Evolutionary conservation across 2,329 filamentous ascomycete genomes (phyloP).

Genomic region (Cercospora brassicicola): DNA sequence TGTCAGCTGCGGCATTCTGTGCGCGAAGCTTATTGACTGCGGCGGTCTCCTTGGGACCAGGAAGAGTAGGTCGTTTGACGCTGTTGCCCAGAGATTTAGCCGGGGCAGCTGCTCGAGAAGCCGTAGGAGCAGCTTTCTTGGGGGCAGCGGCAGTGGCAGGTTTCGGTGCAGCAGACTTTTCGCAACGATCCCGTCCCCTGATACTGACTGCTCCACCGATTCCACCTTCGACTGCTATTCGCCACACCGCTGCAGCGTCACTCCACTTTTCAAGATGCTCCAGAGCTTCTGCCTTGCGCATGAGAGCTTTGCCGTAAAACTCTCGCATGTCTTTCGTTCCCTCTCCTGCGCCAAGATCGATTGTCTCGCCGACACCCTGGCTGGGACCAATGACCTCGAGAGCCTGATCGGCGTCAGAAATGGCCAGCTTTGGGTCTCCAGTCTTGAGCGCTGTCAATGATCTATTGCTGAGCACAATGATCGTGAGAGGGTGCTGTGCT

Average conservation of each 20-base stretch:
- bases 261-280: slow-evolving; percentile 94
- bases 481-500: slow-evolving; percentile 73
- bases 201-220: slow-evolving; percentile 82
- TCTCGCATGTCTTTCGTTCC: slow-evolving; percentile 81
- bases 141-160: slow-evolving; percentile 57
- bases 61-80: slow-evolving; percentile 32
- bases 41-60: slow-evolving; percentile 53
- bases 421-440: slow-evolving; percentile 83
- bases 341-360: slow-evolving; percentile 63
- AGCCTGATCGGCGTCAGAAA: slow-evolving; percentile 79
- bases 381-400: slow-evolving; percentile 75
- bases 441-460: slow-evolving; percentile 88
- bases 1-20: slow-evolving; percentile 81
- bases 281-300: slow-evolving; percentile 90
- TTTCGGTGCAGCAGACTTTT: slow-evolving; percentile 66
- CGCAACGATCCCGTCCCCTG: slow-evolving; percentile 83
- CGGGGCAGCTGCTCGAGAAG: slow-evolving; percentile 18
- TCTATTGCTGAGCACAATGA: slow-evolving; percentile 88
- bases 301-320: slow-evolving; percentile 88
- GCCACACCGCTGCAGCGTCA: slow-evolving; percentile 80
- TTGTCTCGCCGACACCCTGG: slow-evolving; percentile 76
- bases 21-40: slow-evolving; percentile 80
- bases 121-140: slow-evolving; percentile 47
- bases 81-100: slow-evolving; percentile 30
- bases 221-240: slow-evolving; percentile 75